These are phyloP conservation scores for Pestalotiopsis sp. DNA, from an alignment of 2,329 filamentous ascomycete species.

Conservation along the genomic window DNA sequence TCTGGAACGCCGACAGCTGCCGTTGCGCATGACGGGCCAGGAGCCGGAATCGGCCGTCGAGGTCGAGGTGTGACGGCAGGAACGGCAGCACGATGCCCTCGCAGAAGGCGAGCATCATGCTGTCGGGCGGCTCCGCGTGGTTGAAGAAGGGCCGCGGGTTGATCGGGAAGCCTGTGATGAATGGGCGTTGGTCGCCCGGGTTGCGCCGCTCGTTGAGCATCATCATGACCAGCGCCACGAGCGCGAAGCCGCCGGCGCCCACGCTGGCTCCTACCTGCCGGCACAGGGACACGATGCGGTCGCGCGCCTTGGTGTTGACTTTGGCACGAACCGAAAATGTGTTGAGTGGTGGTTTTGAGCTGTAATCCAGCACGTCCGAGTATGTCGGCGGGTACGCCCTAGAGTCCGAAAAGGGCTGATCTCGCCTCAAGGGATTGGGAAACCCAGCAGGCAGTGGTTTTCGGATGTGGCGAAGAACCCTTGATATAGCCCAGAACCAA, in stretches of 20 bases:
- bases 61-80: not conserved
- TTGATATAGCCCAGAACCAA: slow-evolving; percentile 27
- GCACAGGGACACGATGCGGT: slow-evolving; percentile 19
- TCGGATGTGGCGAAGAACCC: slow-evolving; percentile 23
- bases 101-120: slow-evolving; percentile 4
- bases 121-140: not conserved
- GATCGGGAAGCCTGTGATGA: not conserved
- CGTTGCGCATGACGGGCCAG: not conserved
- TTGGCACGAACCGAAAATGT: slow-evolving; percentile 17
- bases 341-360: slow-evolving; percentile 21
- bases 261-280: slow-evolving; percentile 22
- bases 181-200: not conserved
- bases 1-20: slow-evolving; percentile 1
- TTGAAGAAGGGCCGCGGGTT: slow-evolving; percentile 5
- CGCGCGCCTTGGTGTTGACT: slow-evolving; percentile 16
- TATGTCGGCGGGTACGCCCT: slow-evolving; percentile 16
- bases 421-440: slow-evolving; percentile 22
- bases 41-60: not conserved
- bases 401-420: slow-evolving; percentile 9
- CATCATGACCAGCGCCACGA: slow-evolving; percentile 27
- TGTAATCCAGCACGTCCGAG: slow-evolving; percentile 21
- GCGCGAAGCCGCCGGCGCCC: slow-evolving; percentile 21
- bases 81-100: slow-evolving; percentile 1
- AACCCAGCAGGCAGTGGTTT: slow-evolving; percentile 22
- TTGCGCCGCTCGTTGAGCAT: slow-evolving; percentile 20